Percentiles rank a stretch among this genome's conserved stretches.
These are phyloP conservation scores for Zygosaccharomyces sapae DNA, from an alignment of 1,139 yeast species.

Conservation along the genomic window DNA sequence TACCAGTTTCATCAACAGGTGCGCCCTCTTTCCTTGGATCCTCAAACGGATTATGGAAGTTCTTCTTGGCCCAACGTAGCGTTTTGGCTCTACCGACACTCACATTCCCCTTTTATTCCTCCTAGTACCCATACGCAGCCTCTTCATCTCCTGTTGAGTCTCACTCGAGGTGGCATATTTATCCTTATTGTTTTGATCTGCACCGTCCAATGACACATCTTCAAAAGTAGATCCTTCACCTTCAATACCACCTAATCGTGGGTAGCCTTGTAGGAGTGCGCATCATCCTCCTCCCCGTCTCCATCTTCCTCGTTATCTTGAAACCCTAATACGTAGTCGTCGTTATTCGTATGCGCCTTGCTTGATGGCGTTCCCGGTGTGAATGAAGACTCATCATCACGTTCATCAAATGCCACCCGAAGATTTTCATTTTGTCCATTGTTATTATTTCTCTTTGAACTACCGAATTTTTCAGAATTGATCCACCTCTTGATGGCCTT, in stretches of 20 bases:
- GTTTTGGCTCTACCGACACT: slow-evolving; percentile 41
- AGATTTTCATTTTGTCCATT: slow-evolving; percentile 5
- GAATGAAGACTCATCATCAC: slow-evolving; percentile 13
- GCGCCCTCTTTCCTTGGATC: slow-evolving; percentile 23
- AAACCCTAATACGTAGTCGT: slow-evolving; percentile 13
- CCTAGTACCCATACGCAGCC: slow-evolving; percentile 89
- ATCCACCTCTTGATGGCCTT: slow-evolving; percentile 9
- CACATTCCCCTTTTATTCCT: slow-evolving; percentile 71
- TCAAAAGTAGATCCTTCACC: slow-evolving; percentile 24
- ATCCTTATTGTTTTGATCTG: slow-evolving; percentile 24
- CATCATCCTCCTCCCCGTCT: slow-evolving; percentile 19
- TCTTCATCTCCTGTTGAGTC: slow-evolving; percentile 45
- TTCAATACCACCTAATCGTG: slow-evolving; percentile 15
- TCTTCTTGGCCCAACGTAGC: slow-evolving; percentile 39
- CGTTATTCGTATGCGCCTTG: slow-evolving; percentile 11
- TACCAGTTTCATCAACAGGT: slow-evolving; percentile 27
- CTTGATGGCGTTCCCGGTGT: slow-evolving; percentile 8
- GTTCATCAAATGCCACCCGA: slow-evolving; percentile 13
- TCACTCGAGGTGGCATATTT: slow-evolving; percentile 1
- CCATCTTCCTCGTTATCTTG: slow-evolving; percentile 13
- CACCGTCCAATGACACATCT: slow-evolving; percentile 25
- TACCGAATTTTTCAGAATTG: slow-evolving; percentile 12
- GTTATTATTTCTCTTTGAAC: slow-evolving; percentile 5
- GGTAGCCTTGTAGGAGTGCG: slow-evolving; percentile 31
- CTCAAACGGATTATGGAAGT: slow-evolving; percentile 34